phyloP scores from a whole-genome alignment of 805 yeast genomes.

The Cyberlindnera subsufficiens region DNA sequence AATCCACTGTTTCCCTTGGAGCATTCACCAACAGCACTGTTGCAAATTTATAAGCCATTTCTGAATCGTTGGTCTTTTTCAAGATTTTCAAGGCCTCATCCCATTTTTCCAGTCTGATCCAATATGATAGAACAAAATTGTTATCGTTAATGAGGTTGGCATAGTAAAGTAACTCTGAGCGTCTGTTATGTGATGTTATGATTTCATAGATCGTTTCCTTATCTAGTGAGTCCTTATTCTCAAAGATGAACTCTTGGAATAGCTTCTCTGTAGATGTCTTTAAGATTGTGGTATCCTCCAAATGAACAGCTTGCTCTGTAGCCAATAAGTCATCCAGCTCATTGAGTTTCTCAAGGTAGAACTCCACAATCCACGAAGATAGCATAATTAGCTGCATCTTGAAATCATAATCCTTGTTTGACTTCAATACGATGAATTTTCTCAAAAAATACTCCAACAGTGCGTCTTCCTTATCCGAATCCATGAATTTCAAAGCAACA shows the following conservation, averaged over 20 bases:
- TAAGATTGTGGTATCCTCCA: conserved; percentile 19
- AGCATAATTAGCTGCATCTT: conserved; percentile 26
- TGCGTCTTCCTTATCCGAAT: conserved; percentile 34
- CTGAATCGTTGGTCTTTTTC: conserved; percentile 40
- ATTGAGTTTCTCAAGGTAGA: conserved; percentile 27
- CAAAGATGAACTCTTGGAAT: conserved; percentile 44
- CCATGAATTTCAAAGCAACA: conserved; percentile 52
- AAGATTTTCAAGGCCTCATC: conserved; percentile 55
- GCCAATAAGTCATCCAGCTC: conserved; percentile 28
- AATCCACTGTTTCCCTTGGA: conserved; percentile 65
- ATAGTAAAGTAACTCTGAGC: conserved; percentile 55
- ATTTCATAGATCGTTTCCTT: conserved; percentile 66
- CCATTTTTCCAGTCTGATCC: conserved; percentile 73
- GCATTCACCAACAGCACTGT: conserved; percentile 60
- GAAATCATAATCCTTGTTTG: conserved; percentile 19
- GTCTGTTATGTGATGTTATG: conserved; percentile 58
- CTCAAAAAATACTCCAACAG: conserved; percentile 39
- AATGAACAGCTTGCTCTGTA: conserved; percentile 21
- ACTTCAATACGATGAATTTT: conserved; percentile 32
- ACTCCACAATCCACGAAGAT: conserved; percentile 33
- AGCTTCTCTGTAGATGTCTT: conserved; percentile 25
- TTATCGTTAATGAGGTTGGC: conserved; percentile 66
- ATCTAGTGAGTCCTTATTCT: conserved; percentile 49
- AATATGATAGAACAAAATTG: conserved; percentile 60
- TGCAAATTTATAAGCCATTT: conserved; percentile 59